Evolutionary conservation across 805 yeast genomes (phyloP).

Genomic region (Metschnikowia reukaufii): DNA sequence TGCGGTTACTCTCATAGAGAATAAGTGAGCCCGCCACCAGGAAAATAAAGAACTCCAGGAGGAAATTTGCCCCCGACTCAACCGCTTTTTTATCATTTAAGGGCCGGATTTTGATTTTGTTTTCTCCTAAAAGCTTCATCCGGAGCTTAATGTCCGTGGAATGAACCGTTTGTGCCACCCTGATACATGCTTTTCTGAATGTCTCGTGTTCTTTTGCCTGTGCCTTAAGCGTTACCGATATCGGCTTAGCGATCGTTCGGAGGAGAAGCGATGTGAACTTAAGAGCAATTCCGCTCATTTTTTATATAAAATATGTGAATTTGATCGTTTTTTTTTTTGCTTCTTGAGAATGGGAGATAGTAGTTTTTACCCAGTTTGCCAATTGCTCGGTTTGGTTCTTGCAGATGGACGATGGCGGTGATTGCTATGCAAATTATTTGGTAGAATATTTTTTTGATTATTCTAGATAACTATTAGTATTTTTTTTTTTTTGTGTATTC

Average conservation of each 20-base stretch:
- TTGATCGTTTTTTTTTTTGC: neutral
- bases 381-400: no score
- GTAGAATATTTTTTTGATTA: no score
- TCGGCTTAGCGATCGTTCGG: conserved; percentile 76
- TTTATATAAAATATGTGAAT: neutral
- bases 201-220: conserved; percentile 72
- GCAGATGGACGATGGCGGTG: no score
- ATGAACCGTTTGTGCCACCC: conserved; percentile 71
- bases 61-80: conserved; percentile 75
- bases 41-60: conserved; percentile 76
- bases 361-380: no score
- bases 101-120: conserved; percentile 62
- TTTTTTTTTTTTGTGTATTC: neutral
- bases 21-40: conserved; percentile 78
- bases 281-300: conserved; percentile 75
- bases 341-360: neutral
- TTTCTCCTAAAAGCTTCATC: conserved; percentile 57
- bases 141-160: conserved; percentile 62
- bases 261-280: conserved; percentile 71
- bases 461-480: neutral
- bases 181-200: conserved; percentile 63
- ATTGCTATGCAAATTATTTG: no score
- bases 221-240: conserved; percentile 66
- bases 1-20: conserved; percentile 67
- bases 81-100: conserved; percentile 80